Evolutionary conservation across 352 stramenopile species (phyloP).

Genomic region (Thalassiosira tumida): DNA sequence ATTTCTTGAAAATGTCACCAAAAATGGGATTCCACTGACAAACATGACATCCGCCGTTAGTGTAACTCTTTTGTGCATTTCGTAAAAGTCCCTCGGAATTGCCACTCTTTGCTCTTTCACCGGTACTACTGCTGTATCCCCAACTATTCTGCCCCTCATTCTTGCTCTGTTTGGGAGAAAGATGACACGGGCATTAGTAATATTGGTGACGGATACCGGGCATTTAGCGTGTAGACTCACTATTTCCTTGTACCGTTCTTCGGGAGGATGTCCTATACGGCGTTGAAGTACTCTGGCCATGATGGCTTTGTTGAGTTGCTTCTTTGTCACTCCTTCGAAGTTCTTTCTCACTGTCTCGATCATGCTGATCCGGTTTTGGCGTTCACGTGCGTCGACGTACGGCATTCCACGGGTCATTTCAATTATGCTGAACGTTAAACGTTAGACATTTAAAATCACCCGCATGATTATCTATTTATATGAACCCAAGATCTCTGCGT

Average conservation of each 20-base stretch:
- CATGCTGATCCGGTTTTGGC: neutral
- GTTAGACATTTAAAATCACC: no score
- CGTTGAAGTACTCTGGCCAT: conserved; percentile 56
- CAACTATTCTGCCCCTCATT: conserved; percentile 60
- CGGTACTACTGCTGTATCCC: conserved; percentile 7
- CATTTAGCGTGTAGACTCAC: conserved; percentile 70
- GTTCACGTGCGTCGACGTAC: neutral
- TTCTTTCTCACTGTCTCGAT: conserved; percentile 12
- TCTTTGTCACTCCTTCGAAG: neutral
- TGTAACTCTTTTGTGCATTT: conserved; percentile 57
- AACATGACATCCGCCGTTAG: conserved; percentile 81
- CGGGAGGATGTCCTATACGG: conserved; percentile 45
- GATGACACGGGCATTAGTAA: conserved; percentile 51
- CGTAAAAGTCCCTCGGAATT: conserved; percentile 67
- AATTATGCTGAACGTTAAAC: no score
- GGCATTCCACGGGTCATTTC: no score
- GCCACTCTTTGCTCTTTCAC: conserved; percentile 34
- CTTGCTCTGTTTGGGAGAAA: conserved; percentile 45
- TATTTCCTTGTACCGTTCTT: conserved; percentile 31
- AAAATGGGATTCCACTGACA: conserved; percentile 78
- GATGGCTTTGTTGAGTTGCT: conserved; percentile 17
- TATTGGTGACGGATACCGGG: conserved; percentile 10
- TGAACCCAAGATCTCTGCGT: no score
- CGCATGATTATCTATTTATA: no score
- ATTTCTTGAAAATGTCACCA: conserved; percentile 53